Evolutionary conservation across 2,329 filamentous ascomycete genomes (phyloP), one percentile per base, ranked within the genome.

Genomic region (Alternaria sp.): DNA sequence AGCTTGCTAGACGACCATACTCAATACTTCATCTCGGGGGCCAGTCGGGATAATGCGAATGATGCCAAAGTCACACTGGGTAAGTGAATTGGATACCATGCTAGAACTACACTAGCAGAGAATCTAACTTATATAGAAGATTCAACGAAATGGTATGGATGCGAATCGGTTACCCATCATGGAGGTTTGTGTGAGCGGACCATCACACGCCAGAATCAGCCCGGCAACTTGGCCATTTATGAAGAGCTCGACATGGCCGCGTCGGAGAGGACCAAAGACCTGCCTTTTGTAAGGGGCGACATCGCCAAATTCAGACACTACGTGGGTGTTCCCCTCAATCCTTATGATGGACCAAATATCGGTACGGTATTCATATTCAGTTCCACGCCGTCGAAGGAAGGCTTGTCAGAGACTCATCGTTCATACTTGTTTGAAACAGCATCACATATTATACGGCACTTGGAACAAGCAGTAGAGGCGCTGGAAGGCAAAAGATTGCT

Each of bases 171-270:
- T 20, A 57, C 53, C 18, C 57, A 60, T 22, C 57, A 60, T 40
- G 57, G 57, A 5, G 57, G 57, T 18, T 27, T 60, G 20, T 60
- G 57, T 48, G 57, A 60, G 34, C 57, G 57, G n/a, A 60, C 57
- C 25, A 60, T 60, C 22, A 60, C 57, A 14, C 34, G 34, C 34
- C 53, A 25, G 18, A 60, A 60, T 30, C 30, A 44, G 27, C 57
- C 57, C 16, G 57, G 53, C 16, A 56, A 38, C 40, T 52, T 60
- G 57, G 53, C 57, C 32, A 20, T 60, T 25, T 60, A 60, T 14
- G 57, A 60, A 40, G 57, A 60, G 25, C 46, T 56, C 14, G 53
- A 60, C 40, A 51, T 60, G 57, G 40, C 53, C 9, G 32, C 51
- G 7, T 41, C 51, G 18, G 57, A 60, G 30, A 57, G 57, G 18